phyloP scores from a whole-genome alignment of 106 monocot genomes.

The Platanthera guangdongensis region DNA sequence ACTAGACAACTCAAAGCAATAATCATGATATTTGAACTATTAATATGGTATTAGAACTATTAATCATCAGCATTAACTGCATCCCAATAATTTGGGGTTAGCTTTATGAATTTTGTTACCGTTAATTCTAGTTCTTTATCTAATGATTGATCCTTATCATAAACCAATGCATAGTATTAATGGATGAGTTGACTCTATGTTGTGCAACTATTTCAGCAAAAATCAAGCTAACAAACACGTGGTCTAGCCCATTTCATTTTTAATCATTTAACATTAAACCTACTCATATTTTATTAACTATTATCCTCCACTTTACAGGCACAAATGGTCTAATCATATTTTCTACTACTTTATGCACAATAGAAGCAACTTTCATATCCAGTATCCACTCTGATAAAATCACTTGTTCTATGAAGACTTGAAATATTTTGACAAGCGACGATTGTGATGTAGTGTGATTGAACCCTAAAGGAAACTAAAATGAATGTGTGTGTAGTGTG shows the following conservation, averaged over 20 bases:
- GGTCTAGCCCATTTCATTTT: background rate
- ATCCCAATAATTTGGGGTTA: background rate
- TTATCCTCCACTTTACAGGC: background rate
- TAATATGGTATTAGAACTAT: no score
- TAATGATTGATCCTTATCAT: no score
- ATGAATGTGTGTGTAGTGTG: no score
- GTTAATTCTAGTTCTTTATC: background rate
- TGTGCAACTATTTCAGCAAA: background rate
- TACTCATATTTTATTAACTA: background rate
- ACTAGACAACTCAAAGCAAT: background rate
- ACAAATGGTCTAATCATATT: background rate
- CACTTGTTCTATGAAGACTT: no score
- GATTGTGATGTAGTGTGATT: no score
- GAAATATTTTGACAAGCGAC: no score
- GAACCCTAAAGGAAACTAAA: no score
- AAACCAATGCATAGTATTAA: no score
- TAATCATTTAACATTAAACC: background rate
- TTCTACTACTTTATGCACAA: no score
- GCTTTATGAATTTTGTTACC: background rate
- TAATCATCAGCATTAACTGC: background rate
- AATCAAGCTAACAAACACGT: background rate
- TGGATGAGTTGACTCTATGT: background rate
- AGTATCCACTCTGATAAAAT: no score
- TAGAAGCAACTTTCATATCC: no score
- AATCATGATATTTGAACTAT: background rate